Evolutionary conservation across 495 filamentous ascomycete species (phyloP).

Genomic region (Rhizodiscina lignyota): DNA sequence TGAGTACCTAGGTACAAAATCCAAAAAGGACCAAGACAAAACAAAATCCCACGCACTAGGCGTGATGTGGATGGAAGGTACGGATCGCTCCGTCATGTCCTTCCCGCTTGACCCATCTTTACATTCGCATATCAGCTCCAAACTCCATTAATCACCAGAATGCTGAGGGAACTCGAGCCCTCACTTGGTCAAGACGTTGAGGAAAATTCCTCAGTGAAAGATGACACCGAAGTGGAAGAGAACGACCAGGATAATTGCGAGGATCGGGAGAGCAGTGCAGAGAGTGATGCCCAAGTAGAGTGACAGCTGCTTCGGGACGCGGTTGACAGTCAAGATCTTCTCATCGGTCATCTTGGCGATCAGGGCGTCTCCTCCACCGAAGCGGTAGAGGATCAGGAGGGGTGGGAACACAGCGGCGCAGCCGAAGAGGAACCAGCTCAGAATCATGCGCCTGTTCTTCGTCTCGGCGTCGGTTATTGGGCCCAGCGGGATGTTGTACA

Average conservation of each 20-base stretch:
- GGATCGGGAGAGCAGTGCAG: neutral
- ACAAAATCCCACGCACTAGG: too few relatives aligned
- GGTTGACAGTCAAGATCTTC: neutral
- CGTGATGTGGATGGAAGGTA: too few relatives aligned
- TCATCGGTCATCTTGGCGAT: neutral
- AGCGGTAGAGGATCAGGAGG: neutral
- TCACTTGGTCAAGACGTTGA: too few relatives aligned
- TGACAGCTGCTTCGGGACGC: neutral
- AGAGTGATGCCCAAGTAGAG: neutral
- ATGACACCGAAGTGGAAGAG: neutral
- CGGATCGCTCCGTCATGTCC: too few relatives aligned
- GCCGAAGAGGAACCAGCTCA: neutral
- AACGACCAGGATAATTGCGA: neutral
- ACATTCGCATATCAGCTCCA: too few relatives aligned
- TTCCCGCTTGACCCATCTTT: too few relatives aligned
- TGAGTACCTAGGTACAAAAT: too few relatives aligned
- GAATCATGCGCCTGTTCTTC: neutral
- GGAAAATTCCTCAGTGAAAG: too few relatives aligned
- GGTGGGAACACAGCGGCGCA: neutral
- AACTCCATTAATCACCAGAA: too few relatives aligned
- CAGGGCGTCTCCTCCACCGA: neutral
- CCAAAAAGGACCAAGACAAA: neutral
- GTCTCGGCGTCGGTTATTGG: too few relatives aligned
- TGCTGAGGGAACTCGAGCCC: too few relatives aligned
- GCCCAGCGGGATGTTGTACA: too few relatives aligned